Evolutionary conservation across 2,329 filamentous ascomycete species (phyloP), one percentile per base, ranked within the genome.

Genomic region (Penicillium verrucosum): DNA sequence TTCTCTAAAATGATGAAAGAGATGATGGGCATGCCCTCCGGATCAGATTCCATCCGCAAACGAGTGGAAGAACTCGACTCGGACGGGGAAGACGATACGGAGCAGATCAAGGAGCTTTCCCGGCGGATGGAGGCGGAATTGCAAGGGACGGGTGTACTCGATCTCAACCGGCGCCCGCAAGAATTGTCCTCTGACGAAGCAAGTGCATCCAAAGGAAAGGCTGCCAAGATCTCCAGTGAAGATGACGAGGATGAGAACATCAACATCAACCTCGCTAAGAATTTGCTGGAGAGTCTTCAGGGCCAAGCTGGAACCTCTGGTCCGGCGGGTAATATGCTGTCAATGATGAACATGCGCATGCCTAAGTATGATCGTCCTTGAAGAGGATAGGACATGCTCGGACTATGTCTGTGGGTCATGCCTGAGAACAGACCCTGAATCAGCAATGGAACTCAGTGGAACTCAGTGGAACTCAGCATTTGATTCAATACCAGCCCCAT

Each of bases 281-380:
- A 97, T 68, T 79, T 99, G 53, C 79, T 99, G 1, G 91, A 97
- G 72, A 93, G 90, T 66, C 92, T 99, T 75, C 95, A 96, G 70
- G 88, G 89, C 16, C 93, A 97, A 72, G 90, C 81, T 18, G 94
- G 94, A 12, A 84, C 89, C 79, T 81, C 90, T 32, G 94, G 94
- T 0, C 94, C 94, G 0, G 89, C 89, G 2, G 87, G 92, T 0
- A 97, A 97, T 70, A 78, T 99, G 58, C 81, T 99, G 67, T 88
- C 87, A 7, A 83, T 95, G 76, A 89, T 97, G 87, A 92, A 92
- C 0, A 79, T 97, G 62, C 82, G 84, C 40, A 78, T 97, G 57
- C 93, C 93, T 0, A 82, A 89, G 58, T 91, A 96, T 67, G 90
- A 93, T 55, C 72, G 72, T 48, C 58, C 41, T 32, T 60, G 52